These are phyloP conservation scores for Nothophoma quercina DNA, from an alignment of 2,329 filamentous ascomycete genomes.

Conservation along the genomic window DNA sequence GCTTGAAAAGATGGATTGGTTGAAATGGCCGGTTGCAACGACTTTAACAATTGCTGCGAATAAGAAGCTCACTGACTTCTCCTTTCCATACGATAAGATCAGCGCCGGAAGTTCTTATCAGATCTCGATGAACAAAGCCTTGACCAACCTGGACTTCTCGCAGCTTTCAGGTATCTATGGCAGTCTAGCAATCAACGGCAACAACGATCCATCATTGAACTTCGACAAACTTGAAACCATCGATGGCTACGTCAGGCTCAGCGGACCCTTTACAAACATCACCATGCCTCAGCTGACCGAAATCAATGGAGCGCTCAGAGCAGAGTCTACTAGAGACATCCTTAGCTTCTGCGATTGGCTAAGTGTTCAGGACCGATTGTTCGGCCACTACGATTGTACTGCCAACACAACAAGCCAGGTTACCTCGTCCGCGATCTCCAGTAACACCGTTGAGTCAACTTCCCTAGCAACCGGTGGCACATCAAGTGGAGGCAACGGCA, in stretches of 20 bases:
- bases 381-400: slow-evolving; percentile 29
- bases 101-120: slow-evolving; percentile 22
- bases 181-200: slow-evolving; percentile 22
- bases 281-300: slow-evolving; percentile 26
- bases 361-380: slow-evolving; percentile 5
- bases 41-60: slow-evolving; percentile 28
- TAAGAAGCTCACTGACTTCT: slow-evolving; percentile 18
- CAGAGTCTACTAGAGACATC: slow-evolving; percentile 26
- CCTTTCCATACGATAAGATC: slow-evolving; percentile 25
- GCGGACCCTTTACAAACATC: slow-evolving; percentile 26
- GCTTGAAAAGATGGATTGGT: slow-evolving; percentile 29
- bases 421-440: neutral
- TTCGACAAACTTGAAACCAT: slow-evolving; percentile 28
- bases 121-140: slow-evolving; percentile 18
- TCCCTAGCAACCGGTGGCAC: neutral
- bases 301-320: slow-evolving; percentile 25
- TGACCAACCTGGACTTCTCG: slow-evolving; percentile 19
- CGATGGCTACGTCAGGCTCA: slow-evolving; percentile 26
- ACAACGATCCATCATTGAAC: slow-evolving; percentile 7
- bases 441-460: neutral
- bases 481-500: neutral
- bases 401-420: slow-evolving; percentile 14
- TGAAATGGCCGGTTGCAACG: slow-evolving; percentile 29
- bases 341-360: slow-evolving; percentile 22
- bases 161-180: slow-evolving; percentile 23